Base-by-base conservation (phyloP, 495 filamentous ascomycete genomes). In the Elaphomyces granulatus region DNA sequence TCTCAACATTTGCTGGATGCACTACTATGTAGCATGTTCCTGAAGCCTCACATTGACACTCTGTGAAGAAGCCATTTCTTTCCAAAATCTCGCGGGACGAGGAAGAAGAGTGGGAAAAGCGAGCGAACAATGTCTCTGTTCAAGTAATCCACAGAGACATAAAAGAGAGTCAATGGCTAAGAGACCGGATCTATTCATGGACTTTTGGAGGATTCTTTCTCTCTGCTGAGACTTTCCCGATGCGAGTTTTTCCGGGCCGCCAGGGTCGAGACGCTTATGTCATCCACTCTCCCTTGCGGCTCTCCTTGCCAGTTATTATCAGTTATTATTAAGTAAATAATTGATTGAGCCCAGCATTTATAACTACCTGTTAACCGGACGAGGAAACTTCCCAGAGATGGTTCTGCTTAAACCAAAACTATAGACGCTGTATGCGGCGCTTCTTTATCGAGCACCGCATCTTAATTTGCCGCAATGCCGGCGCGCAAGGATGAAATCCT, bases 401-500 rank as follows among this genome's bases (percentile, higher is more conserved):
- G n/a, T n/a, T n/a, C n/a, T n/a, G n/a, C n/a, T n/a, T n/a, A n/a
- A n/a, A n/a, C n/a, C n/a, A n/a, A n/a, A n/a, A n/a, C n/a, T n/a
- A n/a, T n/a, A n/a, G n/a, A n/a, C n/a, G n/a, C n/a, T n/a, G n/a
- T n/a, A n/a, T n/a, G n/a, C n/a, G n/a, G n/a, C n/a, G n/a, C n/a
- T n/a, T n/a, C n/a, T n/a, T n/a, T n/a, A n/a, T n/a, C n/a, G n/a
- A n/a, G n/a, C n/a, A n/a, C n/a, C n/a, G n/a, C n/a, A n/a, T n/a
- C n/a, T n/a, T n/a, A n/a, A n/a, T n/a, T n/a, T n/a, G n/a, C n/a
- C 23, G 51, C 54, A 32, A 82, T 86, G 71, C 81, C 87, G 64
- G 78, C 84, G 67, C 79, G 87, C 45, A 80, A 80, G 63, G 86
- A 90, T 64, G 90, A 96, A 65, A 92, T 99, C 50, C 64, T 85